Evolutionary conservation across 2,329 filamentous ascomycete genomes (phyloP).

Genomic region (Pestalotiopsis sp.): DNA sequence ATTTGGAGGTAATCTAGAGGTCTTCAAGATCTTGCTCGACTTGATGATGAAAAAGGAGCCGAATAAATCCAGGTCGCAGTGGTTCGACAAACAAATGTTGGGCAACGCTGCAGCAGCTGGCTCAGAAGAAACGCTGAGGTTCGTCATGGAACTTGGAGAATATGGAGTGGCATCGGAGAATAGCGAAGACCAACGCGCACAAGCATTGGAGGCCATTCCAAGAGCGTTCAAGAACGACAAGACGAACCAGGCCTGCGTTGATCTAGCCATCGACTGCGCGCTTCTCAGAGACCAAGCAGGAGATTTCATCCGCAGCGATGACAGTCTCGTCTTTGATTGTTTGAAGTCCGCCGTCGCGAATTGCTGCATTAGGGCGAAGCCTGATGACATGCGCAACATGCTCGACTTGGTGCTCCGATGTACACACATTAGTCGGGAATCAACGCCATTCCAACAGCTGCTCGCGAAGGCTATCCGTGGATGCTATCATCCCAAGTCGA

Average conservation of each 20-base stretch:
- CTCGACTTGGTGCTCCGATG: background rate
- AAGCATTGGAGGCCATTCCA: background rate
- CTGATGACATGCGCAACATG: background rate
- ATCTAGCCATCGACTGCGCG: background rate
- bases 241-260: background rate
- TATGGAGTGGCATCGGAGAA: background rate
- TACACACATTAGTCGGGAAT: background rate
- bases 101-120: background rate
- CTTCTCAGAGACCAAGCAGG: background rate
- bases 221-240: background rate
- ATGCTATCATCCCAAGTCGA: background rate
- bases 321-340: background rate
- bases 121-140: background rate
- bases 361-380: background rate
- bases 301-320: background rate
- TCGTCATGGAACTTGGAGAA: background rate
- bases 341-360: background rate
- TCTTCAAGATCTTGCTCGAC: background rate
- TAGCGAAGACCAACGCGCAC: background rate
- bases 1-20: background rate
- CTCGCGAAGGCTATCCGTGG: background rate
- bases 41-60: background rate
- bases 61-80: background rate
- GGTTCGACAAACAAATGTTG: background rate
- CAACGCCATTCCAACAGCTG: background rate